phyloP scores from a whole-genome alignment of 306 rosid species.

The Carpinus fangiana region DNA sequence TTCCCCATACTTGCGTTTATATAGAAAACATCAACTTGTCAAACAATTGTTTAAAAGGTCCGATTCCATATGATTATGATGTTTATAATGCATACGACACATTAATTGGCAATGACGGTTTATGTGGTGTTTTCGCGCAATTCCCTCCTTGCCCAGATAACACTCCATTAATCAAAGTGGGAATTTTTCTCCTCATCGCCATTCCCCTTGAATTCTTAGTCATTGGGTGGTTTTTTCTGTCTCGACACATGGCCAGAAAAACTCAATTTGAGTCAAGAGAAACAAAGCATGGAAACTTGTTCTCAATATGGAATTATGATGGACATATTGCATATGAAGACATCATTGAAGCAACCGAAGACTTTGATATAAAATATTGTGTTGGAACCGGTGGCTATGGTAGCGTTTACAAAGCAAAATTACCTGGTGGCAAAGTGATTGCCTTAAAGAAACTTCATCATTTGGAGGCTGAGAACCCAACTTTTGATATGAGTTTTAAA shows the following conservation, averaged over 20 bases:
- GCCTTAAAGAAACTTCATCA: constrained; percentile 31
- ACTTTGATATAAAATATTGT: background rate
- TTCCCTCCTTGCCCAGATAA: background rate
- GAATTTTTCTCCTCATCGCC: background rate
- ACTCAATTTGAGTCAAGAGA: background rate
- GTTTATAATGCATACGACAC: background rate
- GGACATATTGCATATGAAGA: background rate
- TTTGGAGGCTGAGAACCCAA: background rate
- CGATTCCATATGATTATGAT: background rate
- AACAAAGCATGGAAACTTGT: background rate
- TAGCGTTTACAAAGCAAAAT: constrained; percentile 11
- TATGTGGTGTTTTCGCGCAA: background rate
- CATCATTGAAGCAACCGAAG: background rate
- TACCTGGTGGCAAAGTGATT: background rate
- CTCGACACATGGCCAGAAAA: no score
- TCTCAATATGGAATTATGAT: background rate
- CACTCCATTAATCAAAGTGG: no score
- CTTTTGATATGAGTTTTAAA: background rate
- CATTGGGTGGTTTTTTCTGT: background rate
- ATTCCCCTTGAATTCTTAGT: background rate
- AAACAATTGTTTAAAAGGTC: background rate
- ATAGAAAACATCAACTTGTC: background rate
- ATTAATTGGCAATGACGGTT: background rate
- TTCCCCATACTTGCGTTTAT: background rate
- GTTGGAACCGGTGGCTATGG: constrained; percentile 13